Percentiles rank a stretch among this genome's conserved stretches.
These are phyloP conservation scores for Phytophthora multivora DNA, from an alignment of 352 stramenopile species.

Conservation along the genomic window DNA sequence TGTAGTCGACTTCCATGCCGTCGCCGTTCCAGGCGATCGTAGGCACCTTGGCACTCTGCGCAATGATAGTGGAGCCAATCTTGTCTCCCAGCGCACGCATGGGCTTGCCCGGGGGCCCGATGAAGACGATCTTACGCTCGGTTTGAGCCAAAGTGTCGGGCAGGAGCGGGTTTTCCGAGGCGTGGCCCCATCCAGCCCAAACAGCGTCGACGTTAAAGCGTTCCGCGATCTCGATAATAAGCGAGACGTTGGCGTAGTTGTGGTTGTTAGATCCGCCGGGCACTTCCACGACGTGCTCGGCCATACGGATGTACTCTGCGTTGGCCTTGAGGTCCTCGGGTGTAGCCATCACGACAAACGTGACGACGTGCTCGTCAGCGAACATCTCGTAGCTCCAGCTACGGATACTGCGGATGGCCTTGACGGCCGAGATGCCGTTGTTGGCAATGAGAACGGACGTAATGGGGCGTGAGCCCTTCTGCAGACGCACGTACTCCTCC, in stretches of 20 bases:
- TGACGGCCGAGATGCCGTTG: slow-evolving; percentile 99
- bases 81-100: slow-evolving; percentile 99
- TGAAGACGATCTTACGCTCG: slow-evolving; percentile 97
- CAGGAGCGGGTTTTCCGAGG: slow-evolving; percentile 97
- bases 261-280: slow-evolving; percentile 99
- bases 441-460: slow-evolving; percentile 99
- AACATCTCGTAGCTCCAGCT: slow-evolving; percentile 99
- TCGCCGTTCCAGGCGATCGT: slow-evolving; percentile 99
- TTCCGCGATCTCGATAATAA: slow-evolving; percentile 98
- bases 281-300: slow-evolving; percentile 99
- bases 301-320: slow-evolving; percentile 99
- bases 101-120: slow-evolving; percentile 96
- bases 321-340: slow-evolving; percentile 99
- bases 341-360: slow-evolving; percentile 99
- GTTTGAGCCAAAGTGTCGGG: slow-evolving; percentile 94
- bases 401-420: slow-evolving; percentile 99
- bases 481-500: slow-evolving; percentile 91
- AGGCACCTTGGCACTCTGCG: slow-evolving; percentile 97
- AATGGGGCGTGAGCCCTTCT: slow-evolving; percentile 92
- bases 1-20: slow-evolving; percentile 94
- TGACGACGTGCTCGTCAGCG: slow-evolving; percentile 91
- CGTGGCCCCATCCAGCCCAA: slow-evolving; percentile 99
- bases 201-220: slow-evolving; percentile 97
- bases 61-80: slow-evolving; percentile 99
- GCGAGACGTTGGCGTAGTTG: slow-evolving; percentile 99